A percentile compares a stretch with the other conserved stretches of the same genome.
These are phyloP conservation scores for Calonectria leucothoes DNA, from an alignment of 2,329 filamentous ascomycete genomes.

Conservation along the genomic window DNA sequence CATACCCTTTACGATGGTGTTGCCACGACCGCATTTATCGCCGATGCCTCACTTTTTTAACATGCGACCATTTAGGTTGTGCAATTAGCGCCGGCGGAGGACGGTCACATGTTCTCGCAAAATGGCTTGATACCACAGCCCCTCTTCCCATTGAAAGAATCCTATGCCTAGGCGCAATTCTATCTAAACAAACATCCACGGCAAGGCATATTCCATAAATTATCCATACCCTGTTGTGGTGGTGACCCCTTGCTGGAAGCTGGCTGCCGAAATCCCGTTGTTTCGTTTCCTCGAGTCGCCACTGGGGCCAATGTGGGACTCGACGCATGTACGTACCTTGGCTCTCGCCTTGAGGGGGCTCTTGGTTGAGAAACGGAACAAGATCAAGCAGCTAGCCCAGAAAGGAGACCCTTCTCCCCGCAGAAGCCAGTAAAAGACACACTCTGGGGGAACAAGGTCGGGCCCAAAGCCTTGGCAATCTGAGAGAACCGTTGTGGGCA, in stretches of 20 bases:
- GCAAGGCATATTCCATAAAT: neutral
- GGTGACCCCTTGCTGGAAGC: neutral
- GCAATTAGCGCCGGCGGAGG: slow-evolving; percentile 2
- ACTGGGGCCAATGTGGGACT: slow-evolving; percentile 6
- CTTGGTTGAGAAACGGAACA: neutral
- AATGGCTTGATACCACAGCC: neutral
- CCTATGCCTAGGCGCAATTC: neutral
- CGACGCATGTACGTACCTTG: neutral
- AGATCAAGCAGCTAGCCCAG: slow-evolving; percentile 5
- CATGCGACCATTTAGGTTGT: neutral
- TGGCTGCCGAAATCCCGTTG: slow-evolving; percentile 8
- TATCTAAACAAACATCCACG: neutral
- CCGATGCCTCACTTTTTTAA: slow-evolving; percentile 13
- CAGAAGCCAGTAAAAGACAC: neutral
- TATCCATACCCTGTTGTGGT: neutral
- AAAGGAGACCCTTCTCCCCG: slow-evolving; percentile 10
- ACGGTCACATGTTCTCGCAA: slow-evolving; percentile 1
- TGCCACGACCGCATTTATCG: slow-evolving; percentile 27
- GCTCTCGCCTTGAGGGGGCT: neutral
- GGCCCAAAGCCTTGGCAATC: slow-evolving; percentile 5
- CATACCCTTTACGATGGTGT: neutral
- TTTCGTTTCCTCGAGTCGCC: slow-evolving; percentile 17
- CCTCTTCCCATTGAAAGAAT: slow-evolving; percentile 1
- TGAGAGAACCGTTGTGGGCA: slow-evolving; percentile 9
- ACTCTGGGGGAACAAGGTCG: slow-evolving; percentile 13